Evolutionary conservation across 2,329 filamentous ascomycete species (phyloP), one percentile per base, ranked within the genome.

Genomic region (Neopestalotiopsis sp.): DNA sequence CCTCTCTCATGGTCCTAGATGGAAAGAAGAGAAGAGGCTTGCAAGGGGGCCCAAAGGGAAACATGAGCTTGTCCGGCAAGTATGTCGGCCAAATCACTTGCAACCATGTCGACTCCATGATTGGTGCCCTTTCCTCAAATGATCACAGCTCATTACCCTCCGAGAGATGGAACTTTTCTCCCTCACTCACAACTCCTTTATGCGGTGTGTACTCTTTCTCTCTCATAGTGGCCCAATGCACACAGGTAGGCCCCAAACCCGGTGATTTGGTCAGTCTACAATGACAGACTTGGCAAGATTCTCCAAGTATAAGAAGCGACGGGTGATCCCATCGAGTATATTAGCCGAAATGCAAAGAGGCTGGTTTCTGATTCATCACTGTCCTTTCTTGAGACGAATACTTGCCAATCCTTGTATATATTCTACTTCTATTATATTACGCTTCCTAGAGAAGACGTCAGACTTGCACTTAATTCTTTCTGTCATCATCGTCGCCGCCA

Each of bases 31-130:
- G n/a, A 10, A 17, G n/a, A 53, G n/a, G 24, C 34, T 38, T 53
- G n/a, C 45, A 34, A n/a, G 59, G 32, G 32, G n/a, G 32, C 32
- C 59, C 30, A n/a, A 14, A 24, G 24, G 32, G 45, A 57, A 40
- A 30, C 53, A 66, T 45, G 13, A 17, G 63, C 63, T 28, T 45
- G 28, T 17, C 63, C 63, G 49, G 49, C 63, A 57, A n/a, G 42
- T 66, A 38, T 10, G 30, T 57, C 63, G 28, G 63, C 49, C 63
- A 66, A 66, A 66, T 66, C 63, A 66, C n/a, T 66, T 38, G 45
- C 45, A 49, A 40, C 49, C 42, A n/a, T 66, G 32, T 38, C 32
- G 7, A 28, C 17, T 32, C 63, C 49, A 56, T 56, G 63, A 66
- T 66, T 56, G 49, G 63, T 49, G 63, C 42, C 63, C 45, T 34